Percentiles rank a stretch among this genome's conserved stretches.
These are phyloP conservation scores for Botrytis sinoallii DNA, from an alignment of 2,329 filamentous ascomycete genomes.

Conservation along the genomic window DNA sequence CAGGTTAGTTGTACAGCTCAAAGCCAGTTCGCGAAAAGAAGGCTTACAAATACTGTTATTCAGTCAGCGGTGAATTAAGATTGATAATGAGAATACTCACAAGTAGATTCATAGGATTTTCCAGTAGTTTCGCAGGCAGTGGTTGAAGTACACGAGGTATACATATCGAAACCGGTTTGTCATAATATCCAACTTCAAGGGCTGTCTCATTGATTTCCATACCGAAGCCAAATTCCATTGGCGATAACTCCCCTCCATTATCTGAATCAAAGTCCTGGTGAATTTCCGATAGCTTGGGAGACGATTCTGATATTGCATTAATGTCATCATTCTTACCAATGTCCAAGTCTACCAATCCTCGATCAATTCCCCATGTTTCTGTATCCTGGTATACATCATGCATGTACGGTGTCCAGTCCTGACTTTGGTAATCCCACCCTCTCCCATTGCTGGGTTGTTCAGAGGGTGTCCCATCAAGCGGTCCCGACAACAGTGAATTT, in stretches of 20 bases:
- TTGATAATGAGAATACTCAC: conserved; percentile 20
- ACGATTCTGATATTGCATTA: conserved; percentile 56
- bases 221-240: conserved; percentile 48
- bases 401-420: conserved; percentile 8
- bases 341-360: conserved; percentile 67
- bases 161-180: conserved; percentile 61
- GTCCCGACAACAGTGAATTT: conserved; percentile 58
- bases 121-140: conserved; percentile 51
- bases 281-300: conserved; percentile 38
- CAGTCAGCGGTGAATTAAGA: neutral
- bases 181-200: conserved; percentile 66
- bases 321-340: conserved; percentile 68
- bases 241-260: conserved; percentile 35
- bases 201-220: conserved; percentile 49
- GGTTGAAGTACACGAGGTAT: conserved; percentile 50
- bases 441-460: conserved; percentile 17
- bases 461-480: conserved; percentile 36
- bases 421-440: conserved; percentile 4
- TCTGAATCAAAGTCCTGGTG: conserved; percentile 31
- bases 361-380: conserved; percentile 66
- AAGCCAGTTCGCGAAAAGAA: neutral
- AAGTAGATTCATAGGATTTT: conserved; percentile 78
- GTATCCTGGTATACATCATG: conserved; percentile 38
- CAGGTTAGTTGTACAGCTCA: conserved; percentile 17
- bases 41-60: conserved; percentile 46